Percentiles rank a stretch among this genome's conserved stretches.
Evolutionary conservation across 2,329 filamentous ascomycete species (phyloP).

Genomic region (Cyphellophora attinorum): DNA sequence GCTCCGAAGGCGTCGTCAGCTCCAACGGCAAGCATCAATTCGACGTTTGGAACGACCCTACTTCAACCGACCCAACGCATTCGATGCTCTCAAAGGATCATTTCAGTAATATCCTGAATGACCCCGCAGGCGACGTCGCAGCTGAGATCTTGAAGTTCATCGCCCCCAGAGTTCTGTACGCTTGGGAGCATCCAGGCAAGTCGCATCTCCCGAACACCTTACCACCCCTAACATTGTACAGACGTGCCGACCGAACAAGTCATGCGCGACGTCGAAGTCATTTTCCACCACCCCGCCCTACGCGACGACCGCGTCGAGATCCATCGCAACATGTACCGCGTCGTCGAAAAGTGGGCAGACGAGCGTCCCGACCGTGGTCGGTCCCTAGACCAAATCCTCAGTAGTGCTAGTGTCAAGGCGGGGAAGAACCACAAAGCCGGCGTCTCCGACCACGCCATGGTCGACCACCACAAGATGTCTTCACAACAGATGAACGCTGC

Average conservation of each 20-base stretch:
- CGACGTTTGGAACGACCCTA: conserved; percentile 69
- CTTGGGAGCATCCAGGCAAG: conserved; percentile 87
- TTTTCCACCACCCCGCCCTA: conserved; percentile 85
- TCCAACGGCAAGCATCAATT: conserved; percentile 65
- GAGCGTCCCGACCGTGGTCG: conserved; percentile 56
- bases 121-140: conserved; percentile 65
- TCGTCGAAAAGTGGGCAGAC: conserved; percentile 72
- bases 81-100: conserved; percentile 79
- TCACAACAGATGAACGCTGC: conserved; percentile 4
- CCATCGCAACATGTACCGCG: conserved; percentile 80
- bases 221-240: conserved; percentile 89
- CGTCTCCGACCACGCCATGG: conserved; percentile 14
- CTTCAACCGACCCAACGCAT: conserved; percentile 69
- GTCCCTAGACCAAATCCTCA: conserved; percentile 65
- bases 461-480: conserved; percentile 3
- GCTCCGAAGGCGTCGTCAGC: conserved; percentile 61
- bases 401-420: conserved; percentile 69
- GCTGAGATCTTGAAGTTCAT: conserved; percentile 73
- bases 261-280: conserved; percentile 65
- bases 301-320: conserved; percentile 68
- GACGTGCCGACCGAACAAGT: conserved; percentile 76
- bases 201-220: conserved; percentile 70
- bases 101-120: conserved; percentile 70
- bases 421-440: conserved; percentile 64
- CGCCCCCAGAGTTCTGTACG: conserved; percentile 78